These are phyloP conservation scores for Phytopythium kandeliae DNA, from an alignment of 352 stramenopile species.

Conservation along the genomic window DNA sequence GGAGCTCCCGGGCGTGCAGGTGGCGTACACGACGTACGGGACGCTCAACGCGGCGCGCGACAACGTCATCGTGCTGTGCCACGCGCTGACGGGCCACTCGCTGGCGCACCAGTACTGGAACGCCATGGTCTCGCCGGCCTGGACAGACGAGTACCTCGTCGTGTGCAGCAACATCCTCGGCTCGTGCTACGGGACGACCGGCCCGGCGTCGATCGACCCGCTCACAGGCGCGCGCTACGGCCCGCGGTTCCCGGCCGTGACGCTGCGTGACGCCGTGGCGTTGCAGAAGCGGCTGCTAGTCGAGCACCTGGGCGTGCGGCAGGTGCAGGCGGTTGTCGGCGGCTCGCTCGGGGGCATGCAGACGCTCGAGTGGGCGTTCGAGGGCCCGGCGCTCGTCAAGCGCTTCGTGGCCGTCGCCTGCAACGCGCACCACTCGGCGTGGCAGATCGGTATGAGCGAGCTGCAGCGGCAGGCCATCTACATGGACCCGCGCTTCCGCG, in stretches of 20 bases:
- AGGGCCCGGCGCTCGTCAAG: slow-evolving; percentile 78
- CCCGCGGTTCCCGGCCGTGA: slow-evolving; percentile 87
- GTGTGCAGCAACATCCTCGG: slow-evolving; percentile 95
- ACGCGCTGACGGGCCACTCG: slow-evolving; percentile 95
- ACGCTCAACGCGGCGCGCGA: slow-evolving; percentile 78
- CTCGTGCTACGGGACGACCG: slow-evolving; percentile 93
- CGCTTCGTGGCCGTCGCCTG: slow-evolving; percentile 93
- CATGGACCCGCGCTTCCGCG: slow-evolving; percentile 90
- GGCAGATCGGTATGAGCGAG: slow-evolving; percentile 96
- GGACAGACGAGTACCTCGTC: slow-evolving; percentile 96
- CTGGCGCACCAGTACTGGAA: slow-evolving; percentile 93
- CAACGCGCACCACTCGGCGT: slow-evolving; percentile 91
- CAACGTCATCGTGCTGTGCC: slow-evolving; percentile 93
- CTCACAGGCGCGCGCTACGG: slow-evolving; percentile 75
- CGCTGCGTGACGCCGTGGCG: slow-evolving; percentile 90
- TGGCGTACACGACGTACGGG: slow-evolving; percentile 95
- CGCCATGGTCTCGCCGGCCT: slow-evolving; percentile 90
- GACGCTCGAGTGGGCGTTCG: slow-evolving; percentile 94
- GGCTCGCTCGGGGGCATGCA: slow-evolving; percentile 97
- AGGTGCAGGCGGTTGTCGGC: slow-evolving; percentile 90
- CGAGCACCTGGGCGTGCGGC: slow-evolving; percentile 82
- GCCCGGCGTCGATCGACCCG: slow-evolving; percentile 79
- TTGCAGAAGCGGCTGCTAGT: slow-evolving; percentile 89
- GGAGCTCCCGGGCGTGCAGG: slow-evolving; percentile 56
- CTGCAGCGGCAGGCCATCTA: slow-evolving; percentile 95